Conservation (phyloP, 2,329 filamentous ascomycete genomes). For the Thelonectria blattea region DNA sequence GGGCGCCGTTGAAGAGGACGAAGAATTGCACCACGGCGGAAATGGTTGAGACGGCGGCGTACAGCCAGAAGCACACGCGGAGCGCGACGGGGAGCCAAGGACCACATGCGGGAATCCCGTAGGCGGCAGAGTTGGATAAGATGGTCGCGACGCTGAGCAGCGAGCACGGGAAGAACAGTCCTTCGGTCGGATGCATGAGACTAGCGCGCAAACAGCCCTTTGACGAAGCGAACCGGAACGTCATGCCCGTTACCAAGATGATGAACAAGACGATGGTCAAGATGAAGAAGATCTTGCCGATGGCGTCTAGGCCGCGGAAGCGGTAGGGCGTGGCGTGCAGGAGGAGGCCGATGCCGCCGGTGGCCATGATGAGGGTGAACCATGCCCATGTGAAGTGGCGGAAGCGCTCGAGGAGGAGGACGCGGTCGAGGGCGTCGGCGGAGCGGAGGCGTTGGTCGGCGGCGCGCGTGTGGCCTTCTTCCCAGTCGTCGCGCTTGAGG, state of each 20-base stretch:
- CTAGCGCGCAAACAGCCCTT: slow-evolving; percentile 60
- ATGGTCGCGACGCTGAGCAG: slow-evolving; percentile 69
- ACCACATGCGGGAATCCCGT: slow-evolving; percentile 58
- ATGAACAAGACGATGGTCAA: slow-evolving; percentile 57
- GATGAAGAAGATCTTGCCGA: slow-evolving; percentile 56
- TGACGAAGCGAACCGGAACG: slow-evolving; percentile 62
- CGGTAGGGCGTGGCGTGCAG: slow-evolving; percentile 48
- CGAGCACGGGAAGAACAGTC: slow-evolving; percentile 66
- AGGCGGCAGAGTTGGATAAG: slow-evolving; percentile 68
- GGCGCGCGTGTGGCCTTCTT: slow-evolving; percentile 36
- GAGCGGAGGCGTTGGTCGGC: slow-evolving; percentile 31
- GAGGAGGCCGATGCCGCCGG: slow-evolving; percentile 41
- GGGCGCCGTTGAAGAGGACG: slow-evolving; percentile 40
- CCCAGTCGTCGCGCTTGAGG: slow-evolving; percentile 36
- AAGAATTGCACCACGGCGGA: slow-evolving; percentile 37
- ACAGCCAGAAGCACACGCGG: slow-evolving; percentile 58
- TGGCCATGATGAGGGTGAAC: slow-evolving; percentile 45
- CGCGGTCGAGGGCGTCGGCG: slow-evolving; percentile 21
- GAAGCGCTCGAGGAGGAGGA: slow-evolving; percentile 31
- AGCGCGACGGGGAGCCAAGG: slow-evolving; percentile 56
- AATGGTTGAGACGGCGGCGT: slow-evolving; percentile 46
- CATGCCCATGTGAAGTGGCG: slow-evolving; percentile 41
- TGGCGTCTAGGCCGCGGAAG: slow-evolving; percentile 53
- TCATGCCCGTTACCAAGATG: slow-evolving; percentile 58
- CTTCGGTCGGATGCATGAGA: slow-evolving; percentile 57